Conservation (phyloP, 352 stramenopile genomes). For the Globisporangium viniferum region DNA sequence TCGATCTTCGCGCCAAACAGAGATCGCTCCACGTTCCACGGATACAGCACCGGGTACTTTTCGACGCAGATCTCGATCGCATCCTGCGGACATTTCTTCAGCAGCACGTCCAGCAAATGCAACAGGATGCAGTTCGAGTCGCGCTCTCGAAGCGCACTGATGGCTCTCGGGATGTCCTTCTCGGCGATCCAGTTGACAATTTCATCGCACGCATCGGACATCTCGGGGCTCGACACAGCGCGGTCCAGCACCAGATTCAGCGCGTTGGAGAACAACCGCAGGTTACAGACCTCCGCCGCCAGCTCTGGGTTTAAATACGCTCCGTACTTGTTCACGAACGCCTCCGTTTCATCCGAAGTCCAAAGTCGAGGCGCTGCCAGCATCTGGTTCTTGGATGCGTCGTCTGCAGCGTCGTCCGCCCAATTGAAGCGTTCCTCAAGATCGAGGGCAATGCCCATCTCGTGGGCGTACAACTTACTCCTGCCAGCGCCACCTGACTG, state of each 20-base stretch:
- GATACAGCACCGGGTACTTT: conserved; percentile 66
- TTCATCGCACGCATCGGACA: conserved; percentile 69
- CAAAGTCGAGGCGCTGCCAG: conserved; percentile 18
- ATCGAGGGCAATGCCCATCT: conserved; percentile 60
- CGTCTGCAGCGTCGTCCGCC: conserved; percentile 7
- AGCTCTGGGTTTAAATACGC: conserved; percentile 84
- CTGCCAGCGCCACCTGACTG: conserved; percentile 19
- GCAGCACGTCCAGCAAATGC: conserved; percentile 72
- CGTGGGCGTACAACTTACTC: conserved; percentile 50
- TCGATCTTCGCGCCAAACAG: conserved; percentile 61
- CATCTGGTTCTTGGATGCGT: conserved; percentile 15
- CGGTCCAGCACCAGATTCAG: conserved; percentile 73
- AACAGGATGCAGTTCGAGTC: conserved; percentile 73
- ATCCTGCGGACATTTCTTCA: conserved; percentile 76
- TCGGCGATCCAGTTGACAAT: conserved; percentile 80
- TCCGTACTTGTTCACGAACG: conserved; percentile 78
- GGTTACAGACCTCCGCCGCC: conserved; percentile 76
- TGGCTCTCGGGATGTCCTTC: conserved; percentile 42
- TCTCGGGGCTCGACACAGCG: conserved; percentile 76
- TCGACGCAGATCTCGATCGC: conserved; percentile 69
- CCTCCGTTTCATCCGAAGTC: conserved; percentile 50
- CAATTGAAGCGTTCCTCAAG: conserved; percentile 38
- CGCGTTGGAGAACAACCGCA: conserved; percentile 55
- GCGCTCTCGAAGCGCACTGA: conserved; percentile 46
- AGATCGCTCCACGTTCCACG: conserved; percentile 79